Percentiles rank a stretch among this genome's conserved stretches.
Conservation (phyloP, 805 yeast genomes). For the Yamadazyma tumulicola region DNA sequence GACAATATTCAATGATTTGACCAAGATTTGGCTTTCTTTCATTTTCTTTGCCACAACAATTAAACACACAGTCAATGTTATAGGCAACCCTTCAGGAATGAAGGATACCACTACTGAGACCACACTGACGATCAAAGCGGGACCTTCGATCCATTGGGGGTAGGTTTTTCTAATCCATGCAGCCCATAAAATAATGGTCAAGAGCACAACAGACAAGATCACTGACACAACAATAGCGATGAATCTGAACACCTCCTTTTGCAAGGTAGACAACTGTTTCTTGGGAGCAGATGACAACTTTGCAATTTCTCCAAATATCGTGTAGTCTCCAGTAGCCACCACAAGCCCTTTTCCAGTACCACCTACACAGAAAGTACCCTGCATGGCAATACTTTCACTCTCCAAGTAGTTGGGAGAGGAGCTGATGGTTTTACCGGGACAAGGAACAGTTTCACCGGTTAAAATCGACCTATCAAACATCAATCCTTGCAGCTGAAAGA, state of each 20-base stretch:
- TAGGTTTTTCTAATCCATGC: constrained; percentile 38
- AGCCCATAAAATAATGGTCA: constrained; percentile 39
- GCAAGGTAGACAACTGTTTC: constrained; percentile 39
- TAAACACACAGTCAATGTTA: constrained; percentile 48
- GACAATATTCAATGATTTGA: constrained; percentile 44
- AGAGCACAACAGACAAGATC: constrained; percentile 24
- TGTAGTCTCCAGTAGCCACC: constrained; percentile 41
- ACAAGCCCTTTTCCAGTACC: constrained; percentile 45
- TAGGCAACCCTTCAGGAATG: constrained; percentile 51
- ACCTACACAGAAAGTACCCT: constrained; percentile 42
- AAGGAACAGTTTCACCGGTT: constrained; percentile 48
- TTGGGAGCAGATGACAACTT: constrained; percentile 38
- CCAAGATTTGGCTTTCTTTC: constrained; percentile 42
- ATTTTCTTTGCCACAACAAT: constrained; percentile 46
- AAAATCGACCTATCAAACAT: constrained; percentile 45
- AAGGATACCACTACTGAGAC: constrained; percentile 48
- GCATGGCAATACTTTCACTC: constrained; percentile 41
- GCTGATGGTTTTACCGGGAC: constrained; percentile 24
- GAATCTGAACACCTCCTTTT: constrained; percentile 38
- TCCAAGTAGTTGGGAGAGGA: constrained; percentile 40
- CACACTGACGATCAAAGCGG: constrained; percentile 39
- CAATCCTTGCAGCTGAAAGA: constrained; percentile 35
- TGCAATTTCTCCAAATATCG: constrained; percentile 47
- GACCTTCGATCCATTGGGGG: constrained; percentile 40
- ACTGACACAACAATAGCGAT: constrained; percentile 22